phyloP scores from a whole-genome alignment of 352 stramenopile genomes.

The Globisporangium abappressorium region DNA sequence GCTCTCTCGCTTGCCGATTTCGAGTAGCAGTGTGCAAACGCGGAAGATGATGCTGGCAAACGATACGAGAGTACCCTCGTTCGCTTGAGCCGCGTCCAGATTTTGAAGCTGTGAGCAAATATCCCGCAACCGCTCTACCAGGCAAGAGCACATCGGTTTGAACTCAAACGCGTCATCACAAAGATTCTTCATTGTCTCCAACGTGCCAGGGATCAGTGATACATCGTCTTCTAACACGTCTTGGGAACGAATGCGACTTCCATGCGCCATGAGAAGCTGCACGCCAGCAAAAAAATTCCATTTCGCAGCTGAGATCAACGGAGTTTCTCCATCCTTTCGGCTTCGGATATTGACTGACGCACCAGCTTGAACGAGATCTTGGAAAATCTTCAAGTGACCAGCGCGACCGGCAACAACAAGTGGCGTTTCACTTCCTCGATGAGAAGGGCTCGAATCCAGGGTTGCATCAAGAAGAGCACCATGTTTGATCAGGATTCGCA shows the following conservation, averaged over 20 bases:
- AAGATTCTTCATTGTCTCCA: not conserved
- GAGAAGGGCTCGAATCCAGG: not conserved
- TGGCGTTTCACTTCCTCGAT: not conserved
- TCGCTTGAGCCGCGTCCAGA: not conserved
- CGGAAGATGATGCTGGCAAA: not conserved
- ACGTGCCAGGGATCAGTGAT: not conserved
- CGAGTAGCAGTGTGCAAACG: not conserved
- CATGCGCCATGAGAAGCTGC: not conserved
- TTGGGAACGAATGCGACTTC: not conserved
- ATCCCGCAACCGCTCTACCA: not conserved
- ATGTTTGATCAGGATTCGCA: not conserved
- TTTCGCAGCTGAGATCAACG: not conserved
- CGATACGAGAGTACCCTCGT: not conserved
- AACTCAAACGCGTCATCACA: not conserved
- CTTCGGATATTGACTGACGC: conserved; percentile 1
- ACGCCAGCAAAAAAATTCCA: not conserved
- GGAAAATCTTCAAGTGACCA: conserved; percentile 4
- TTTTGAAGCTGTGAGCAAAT: not conserved
- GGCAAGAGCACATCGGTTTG: conserved; percentile 1
- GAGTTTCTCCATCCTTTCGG: not conserved
- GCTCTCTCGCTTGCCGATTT: not conserved
- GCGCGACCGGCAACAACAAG: not conserved
- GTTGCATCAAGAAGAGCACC: not conserved
- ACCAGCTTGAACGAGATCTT: not conserved
- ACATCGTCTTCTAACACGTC: not conserved